phyloP scores from a whole-genome alignment of 2,329 filamentous ascomycete genomes.

The Fusarium secorum region DNA sequence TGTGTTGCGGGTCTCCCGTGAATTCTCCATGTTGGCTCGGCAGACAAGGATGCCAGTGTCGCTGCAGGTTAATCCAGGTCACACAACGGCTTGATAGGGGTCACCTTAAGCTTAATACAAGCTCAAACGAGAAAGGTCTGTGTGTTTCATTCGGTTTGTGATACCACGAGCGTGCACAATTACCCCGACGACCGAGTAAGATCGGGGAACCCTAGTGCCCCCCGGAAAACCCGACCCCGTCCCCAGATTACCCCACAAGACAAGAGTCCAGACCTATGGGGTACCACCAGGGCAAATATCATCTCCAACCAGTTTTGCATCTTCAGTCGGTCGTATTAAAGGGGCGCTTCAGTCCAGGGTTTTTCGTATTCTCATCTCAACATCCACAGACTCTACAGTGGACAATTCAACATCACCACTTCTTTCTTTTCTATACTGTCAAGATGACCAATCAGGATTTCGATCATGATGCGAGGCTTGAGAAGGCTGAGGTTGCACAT shows the following conservation, averaged over 20 bases:
- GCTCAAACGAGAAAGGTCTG: not conserved
- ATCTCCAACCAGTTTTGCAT: not conserved
- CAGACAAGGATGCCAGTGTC: not conserved
- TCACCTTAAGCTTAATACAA: not conserved
- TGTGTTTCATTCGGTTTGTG: not conserved
- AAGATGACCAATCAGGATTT: not conserved
- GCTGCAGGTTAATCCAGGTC: rapidly evolving
- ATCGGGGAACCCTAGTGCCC: not conserved
- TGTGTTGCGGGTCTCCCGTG: too few relatives aligned
- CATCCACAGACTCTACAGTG: not conserved
- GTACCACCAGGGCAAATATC: not conserved
- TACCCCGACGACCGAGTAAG: not conserved
- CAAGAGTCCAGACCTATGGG: not conserved
- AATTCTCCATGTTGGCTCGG: not conserved
- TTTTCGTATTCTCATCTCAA: not conserved
- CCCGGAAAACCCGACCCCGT: not conserved
- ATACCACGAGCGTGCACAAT: not conserved
- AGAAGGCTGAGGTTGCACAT: not conserved
- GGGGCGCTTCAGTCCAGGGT: not conserved
- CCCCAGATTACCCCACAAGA: not conserved
- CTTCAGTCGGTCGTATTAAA: not conserved
- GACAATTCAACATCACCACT: not conserved
- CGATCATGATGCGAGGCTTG: not conserved
- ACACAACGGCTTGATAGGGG: rapidly evolving
- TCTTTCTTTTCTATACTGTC: not conserved